These are phyloP conservation scores for Pezicula radicicola DNA, from an alignment of 2,329 filamentous ascomycete species.

Conservation along the genomic window DNA sequence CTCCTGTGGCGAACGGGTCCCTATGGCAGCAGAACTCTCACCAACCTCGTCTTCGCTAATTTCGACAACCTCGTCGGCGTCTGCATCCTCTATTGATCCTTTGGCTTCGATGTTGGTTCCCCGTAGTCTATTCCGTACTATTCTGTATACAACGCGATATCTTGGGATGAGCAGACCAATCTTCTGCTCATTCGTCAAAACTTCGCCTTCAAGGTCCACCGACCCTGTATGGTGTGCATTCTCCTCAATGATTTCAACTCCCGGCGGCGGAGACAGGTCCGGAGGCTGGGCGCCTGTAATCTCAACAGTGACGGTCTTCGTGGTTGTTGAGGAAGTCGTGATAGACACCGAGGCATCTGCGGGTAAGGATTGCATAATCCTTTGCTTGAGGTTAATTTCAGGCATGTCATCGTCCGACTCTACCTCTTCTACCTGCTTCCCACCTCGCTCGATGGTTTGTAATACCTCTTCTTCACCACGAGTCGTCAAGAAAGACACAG, in stretches of 20 bases:
- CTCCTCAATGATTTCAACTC: constrained; percentile 57
- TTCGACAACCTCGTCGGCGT: constrained; percentile 15
- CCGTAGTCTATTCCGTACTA: constrained; percentile 49
- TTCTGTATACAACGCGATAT: constrained; percentile 58
- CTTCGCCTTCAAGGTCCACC: constrained; percentile 12
- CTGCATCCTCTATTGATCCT: constrained; percentile 19
- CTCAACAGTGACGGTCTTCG: constrained; percentile 63
- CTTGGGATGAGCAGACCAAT: constrained; percentile 13
- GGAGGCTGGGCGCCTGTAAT: constrained; percentile 50
- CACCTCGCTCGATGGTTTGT: constrained; percentile 34
- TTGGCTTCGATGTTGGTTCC: constrained; percentile 35
- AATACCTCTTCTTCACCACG: constrained; percentile 25
- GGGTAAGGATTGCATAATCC: constrained; percentile 52
- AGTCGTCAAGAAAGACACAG: constrained; percentile 27
- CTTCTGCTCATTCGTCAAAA: constrained; percentile 13
- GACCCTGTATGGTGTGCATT: constrained; percentile 22
- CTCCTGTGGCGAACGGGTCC: background rate
- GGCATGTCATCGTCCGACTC: constrained; percentile 33
- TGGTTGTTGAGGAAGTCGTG: constrained; percentile 55
- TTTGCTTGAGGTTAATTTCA: constrained; percentile 46
- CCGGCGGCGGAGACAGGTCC: constrained; percentile 51
- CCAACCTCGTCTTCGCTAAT: constrained; percentile 9
- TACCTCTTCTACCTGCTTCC: constrained; percentile 34
- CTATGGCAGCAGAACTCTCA: background rate
- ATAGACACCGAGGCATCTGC: constrained; percentile 57